Evolutionary conservation across 208 protist genomes (phyloP).

Genomic region (Borovskyia barvae): DNA sequence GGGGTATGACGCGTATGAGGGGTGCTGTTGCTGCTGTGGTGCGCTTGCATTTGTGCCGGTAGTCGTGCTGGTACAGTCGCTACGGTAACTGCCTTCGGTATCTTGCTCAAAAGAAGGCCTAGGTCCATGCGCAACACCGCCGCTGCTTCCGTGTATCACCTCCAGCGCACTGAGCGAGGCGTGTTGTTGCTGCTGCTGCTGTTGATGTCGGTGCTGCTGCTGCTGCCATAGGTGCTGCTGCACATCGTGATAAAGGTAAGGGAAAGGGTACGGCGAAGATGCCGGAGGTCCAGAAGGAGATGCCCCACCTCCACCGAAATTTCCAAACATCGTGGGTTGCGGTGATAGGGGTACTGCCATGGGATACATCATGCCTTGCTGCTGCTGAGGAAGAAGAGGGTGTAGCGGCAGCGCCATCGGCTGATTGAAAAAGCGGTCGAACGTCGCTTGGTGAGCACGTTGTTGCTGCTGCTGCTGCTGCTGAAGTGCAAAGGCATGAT

Average conservation of each 20-base stretch:
- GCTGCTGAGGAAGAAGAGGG: not conserved
- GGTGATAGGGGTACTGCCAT: too few species aligned
- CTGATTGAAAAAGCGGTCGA: not conserved
- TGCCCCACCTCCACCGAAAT: too few species aligned
- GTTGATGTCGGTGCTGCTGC: constrained; percentile 26
- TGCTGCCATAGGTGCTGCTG: constrained; percentile 26
- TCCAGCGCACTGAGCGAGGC: too few species aligned
- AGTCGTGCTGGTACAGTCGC: not conserved
- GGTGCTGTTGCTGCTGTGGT: constrained; percentile 16
- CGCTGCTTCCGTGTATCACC: too few species aligned
- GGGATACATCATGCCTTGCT: too few species aligned
- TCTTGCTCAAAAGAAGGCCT: too few species aligned
- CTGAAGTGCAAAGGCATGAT: constrained; percentile 16
- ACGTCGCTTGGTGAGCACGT: not conserved
- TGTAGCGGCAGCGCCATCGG: not conserved
- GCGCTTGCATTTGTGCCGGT: not conserved
- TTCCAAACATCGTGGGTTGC: too few species aligned
- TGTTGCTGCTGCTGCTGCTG: not conserved
- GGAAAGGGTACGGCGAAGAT: constrained; percentile 8
- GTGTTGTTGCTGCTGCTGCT: constrained; percentile 16
- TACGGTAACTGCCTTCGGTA: constrained; percentile 5
- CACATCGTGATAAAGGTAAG: constrained; percentile 18
- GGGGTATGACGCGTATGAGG: constrained; percentile 7
- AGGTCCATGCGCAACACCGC: too few species aligned
- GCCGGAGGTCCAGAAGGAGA: too few species aligned